Conservation (phyloP, 768 basidiomycete species). For the Leccinum barrowsii region DNA sequence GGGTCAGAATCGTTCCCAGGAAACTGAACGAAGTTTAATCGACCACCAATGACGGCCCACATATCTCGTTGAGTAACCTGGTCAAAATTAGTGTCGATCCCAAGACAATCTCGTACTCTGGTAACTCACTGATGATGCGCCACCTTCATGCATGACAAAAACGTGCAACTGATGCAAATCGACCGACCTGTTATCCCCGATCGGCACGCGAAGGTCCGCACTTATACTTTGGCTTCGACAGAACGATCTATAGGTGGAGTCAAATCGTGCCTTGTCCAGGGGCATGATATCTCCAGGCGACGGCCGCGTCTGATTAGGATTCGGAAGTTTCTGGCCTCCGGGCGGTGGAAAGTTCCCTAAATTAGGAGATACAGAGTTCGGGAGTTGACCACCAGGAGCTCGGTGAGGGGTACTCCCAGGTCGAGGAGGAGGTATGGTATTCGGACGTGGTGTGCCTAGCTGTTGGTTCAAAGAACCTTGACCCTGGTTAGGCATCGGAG, state of each 20-base stretch:
- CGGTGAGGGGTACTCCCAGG: slow-evolving; percentile 39
- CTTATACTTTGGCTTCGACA: slow-evolving; percentile 40
- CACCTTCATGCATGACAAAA: slow-evolving; percentile 58
- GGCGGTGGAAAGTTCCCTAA: slow-evolving; percentile 24
- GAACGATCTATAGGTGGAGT: slow-evolving; percentile 47
- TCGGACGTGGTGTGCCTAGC: slow-evolving; percentile 28
- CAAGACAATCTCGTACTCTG: neutral
- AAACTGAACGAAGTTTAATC: slow-evolving; percentile 62
- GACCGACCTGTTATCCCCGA: slow-evolving; percentile 52
- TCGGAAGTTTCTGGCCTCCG: slow-evolving; percentile 20
- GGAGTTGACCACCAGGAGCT: slow-evolving; percentile 26
- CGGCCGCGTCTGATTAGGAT: slow-evolving; percentile 19
- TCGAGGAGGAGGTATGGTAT: slow-evolving; percentile 36
- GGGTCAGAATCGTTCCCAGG: slow-evolving; percentile 60
- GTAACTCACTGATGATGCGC: slow-evolving; percentile 41
- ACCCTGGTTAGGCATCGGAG: slow-evolving; percentile 21
- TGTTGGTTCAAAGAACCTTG: slow-evolving; percentile 26
- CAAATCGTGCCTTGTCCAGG: slow-evolving; percentile 52
- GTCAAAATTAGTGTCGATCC: slow-evolving; percentile 9
- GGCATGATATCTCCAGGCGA: slow-evolving; percentile 26
- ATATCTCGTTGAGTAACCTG: slow-evolving; percentile 54
- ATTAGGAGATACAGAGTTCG: slow-evolving; percentile 35
- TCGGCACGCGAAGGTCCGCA: slow-evolving; percentile 40
- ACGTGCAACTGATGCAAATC: slow-evolving; percentile 58
- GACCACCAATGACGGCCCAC: slow-evolving; percentile 68